Percentiles rank a stretch among this genome's conserved stretches.
phyloP scores from a whole-genome alignment of 495 filamentous ascomycete genomes.

The Gamarada debralockiae region DNA sequence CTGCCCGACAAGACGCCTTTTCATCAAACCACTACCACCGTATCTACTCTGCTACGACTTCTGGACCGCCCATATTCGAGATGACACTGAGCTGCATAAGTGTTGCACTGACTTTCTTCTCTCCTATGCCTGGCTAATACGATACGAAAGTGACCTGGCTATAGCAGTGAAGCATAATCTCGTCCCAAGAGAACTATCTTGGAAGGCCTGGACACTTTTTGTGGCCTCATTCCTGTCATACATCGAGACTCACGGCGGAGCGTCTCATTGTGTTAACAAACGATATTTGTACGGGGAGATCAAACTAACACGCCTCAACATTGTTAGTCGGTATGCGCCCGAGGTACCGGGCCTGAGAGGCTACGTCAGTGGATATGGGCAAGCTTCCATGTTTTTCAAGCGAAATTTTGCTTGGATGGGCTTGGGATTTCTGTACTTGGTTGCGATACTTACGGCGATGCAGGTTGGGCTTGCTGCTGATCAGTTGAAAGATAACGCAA shows the following conservation, averaged over 20 bases:
- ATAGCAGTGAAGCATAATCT: conserved; percentile 25
- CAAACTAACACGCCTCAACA: conserved; percentile 33
- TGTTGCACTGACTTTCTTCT: not conserved
- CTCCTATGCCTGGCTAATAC: not conserved
- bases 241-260: not conserved
- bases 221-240: not conserved
- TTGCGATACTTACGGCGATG: conserved; percentile 30
- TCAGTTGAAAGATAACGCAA: not conserved
- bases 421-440: conserved; percentile 27
- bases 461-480: conserved; percentile 30
- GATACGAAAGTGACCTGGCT: conserved; percentile 35
- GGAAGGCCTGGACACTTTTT: conserved; percentile 13
- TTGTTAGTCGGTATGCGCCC: conserved; percentile 14
- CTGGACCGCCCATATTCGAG: conserved; percentile 35
- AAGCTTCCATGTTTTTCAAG: conserved; percentile 26
- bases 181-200: conserved; percentile 24
- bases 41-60: conserved; percentile 44
- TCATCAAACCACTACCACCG: conserved; percentile 52
- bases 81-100: not conserved
- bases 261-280: conserved; percentile 7
- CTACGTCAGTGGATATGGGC: conserved; percentile 20
- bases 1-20: conserved; percentile 46
- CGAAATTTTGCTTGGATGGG: conserved; percentile 31
- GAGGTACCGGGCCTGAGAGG: conserved; percentile 7
- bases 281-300: conserved; percentile 40